phyloP scores from a whole-genome alignment of 2,329 filamentous ascomycete species.

The Escovopsis sp. region DNA sequence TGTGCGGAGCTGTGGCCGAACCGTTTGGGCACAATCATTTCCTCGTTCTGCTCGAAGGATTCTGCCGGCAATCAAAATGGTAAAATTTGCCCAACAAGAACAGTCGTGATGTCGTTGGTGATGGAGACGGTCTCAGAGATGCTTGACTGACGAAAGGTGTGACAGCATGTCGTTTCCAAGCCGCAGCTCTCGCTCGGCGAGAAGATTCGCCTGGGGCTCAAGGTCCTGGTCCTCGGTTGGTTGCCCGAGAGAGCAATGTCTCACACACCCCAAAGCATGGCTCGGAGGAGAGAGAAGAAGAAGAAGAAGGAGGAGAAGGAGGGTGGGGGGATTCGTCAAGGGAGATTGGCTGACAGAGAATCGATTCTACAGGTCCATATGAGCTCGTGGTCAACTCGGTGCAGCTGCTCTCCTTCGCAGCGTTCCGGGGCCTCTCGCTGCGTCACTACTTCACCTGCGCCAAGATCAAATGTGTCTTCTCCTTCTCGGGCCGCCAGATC shows the following conservation, averaged over 20 bases:
- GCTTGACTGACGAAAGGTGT: too few relatives aligned
- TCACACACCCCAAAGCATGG: too few relatives aligned
- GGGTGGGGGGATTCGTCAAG: background rate
- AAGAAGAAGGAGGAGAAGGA: background rate
- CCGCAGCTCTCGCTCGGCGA: conserved; percentile 10
- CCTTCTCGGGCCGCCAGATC: conserved; percentile 10
- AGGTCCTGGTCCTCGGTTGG: conserved; percentile 8
- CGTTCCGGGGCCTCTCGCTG: conserved; percentile 7
- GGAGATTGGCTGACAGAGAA: background rate
- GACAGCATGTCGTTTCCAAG: conserved; percentile 4
- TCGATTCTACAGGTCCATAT: conserved; percentile 5
- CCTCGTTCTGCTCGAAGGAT: too few relatives aligned
- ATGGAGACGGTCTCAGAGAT: too few relatives aligned
- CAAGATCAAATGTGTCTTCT: conserved; percentile 7
- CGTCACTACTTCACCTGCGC: conserved; percentile 8
- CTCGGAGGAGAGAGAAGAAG: background rate
- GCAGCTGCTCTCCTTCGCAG: conserved; percentile 7
- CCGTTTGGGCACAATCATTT: too few relatives aligned
- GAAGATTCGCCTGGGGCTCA: conserved; percentile 5
- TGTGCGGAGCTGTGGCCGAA: too few relatives aligned
- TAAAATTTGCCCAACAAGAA: too few relatives aligned
- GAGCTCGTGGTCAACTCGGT: conserved; percentile 5
- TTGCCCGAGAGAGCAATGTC: background rate
- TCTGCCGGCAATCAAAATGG: too few relatives aligned
- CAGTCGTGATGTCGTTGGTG: too few relatives aligned